Evolutionary conservation across 192 early-diverging fungal genomes (phyloP).

Genomic region (Coemansia sp.): DNA sequence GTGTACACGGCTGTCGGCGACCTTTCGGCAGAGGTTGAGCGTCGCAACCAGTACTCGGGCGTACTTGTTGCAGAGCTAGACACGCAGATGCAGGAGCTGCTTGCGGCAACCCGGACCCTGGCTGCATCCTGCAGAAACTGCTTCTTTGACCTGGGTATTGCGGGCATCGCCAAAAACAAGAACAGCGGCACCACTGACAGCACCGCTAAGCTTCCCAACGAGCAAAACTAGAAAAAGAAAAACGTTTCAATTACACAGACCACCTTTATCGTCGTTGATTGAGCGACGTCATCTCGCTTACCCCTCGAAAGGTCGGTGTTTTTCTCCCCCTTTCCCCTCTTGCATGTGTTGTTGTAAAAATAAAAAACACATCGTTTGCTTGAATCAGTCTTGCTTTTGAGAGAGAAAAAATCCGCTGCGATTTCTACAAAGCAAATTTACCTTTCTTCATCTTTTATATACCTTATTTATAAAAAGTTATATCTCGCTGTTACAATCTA

Average conservation of each 20-base stretch:
- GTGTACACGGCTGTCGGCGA: slow-evolving; percentile 27
- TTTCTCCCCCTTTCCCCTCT: too few species aligned
- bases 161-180: not conserved
- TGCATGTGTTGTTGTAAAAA: too few species aligned
- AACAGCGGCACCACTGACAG: not conserved
- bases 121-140: slow-evolving; percentile 27
- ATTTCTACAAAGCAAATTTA: not conserved
- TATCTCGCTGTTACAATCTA: not conserved
- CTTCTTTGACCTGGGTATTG: slow-evolving; percentile 31
- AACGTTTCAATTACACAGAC: too few species aligned
- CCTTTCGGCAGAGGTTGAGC: slow-evolving; percentile 24
- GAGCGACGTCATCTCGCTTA: too few species aligned
- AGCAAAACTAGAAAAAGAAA: too few species aligned
- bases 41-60: slow-evolving; percentile 12
- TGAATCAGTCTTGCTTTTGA: too few species aligned
- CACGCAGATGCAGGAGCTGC: slow-evolving; percentile 34
- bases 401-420: not conserved
- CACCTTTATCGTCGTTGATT: too few species aligned
- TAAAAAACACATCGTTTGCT: too few species aligned
- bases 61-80: slow-evolving; percentile 45
- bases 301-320: too few species aligned
- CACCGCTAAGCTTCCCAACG: too few species aligned
- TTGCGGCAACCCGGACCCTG: slow-evolving; percentile 29
- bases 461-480: not conserved
- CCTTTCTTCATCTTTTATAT: not conserved